These are phyloP conservation scores for Cyberlindnera bimundalis DNA, from an alignment of 805 yeast genomes.

Conservation along the genomic window DNA sequence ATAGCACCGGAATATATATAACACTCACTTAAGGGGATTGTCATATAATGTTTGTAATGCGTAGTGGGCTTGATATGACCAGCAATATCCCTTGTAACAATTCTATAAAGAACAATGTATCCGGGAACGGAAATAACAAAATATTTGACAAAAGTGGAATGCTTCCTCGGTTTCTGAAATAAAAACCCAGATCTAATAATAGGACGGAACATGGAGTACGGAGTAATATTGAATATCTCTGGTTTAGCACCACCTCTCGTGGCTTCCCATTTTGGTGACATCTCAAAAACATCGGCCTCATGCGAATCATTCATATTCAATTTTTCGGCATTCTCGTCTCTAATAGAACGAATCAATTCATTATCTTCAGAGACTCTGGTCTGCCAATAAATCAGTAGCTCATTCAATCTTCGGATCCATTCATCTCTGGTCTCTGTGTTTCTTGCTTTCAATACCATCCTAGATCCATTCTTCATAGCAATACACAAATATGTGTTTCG, in stretches of 20 bases:
- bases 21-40: conserved; percentile 62
- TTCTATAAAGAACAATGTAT: conserved; percentile 53
- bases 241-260: conserved; percentile 54
- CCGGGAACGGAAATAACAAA: conserved; percentile 72
- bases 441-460: conserved; percentile 55
- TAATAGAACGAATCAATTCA: conserved; percentile 27
- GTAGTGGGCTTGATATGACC: conserved; percentile 46
- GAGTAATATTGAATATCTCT: conserved; percentile 48
- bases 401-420: conserved; percentile 59
- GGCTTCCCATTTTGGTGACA: conserved; percentile 50
- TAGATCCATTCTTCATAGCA: conserved; percentile 41
- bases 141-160: conserved; percentile 57
- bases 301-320: conserved; percentile 51
- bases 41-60: conserved; percentile 49
- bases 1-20: conserved; percentile 73
- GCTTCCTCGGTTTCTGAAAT: conserved; percentile 67
- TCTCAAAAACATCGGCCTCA: conserved; percentile 51
- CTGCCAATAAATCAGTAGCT: conserved; percentile 58
- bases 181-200: conserved; percentile 63
- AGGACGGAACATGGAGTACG: conserved; percentile 55
- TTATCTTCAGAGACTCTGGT: conserved; percentile 39
- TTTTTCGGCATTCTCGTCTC: conserved; percentile 40
- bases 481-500: conserved; percentile 54
- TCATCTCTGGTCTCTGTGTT: conserved; percentile 45
- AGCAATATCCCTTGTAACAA: conserved; percentile 42